Evolutionary conservation across 2,329 filamentous ascomycete genomes (phyloP).

Genomic region (Pestalotiopsis sp.): DNA sequence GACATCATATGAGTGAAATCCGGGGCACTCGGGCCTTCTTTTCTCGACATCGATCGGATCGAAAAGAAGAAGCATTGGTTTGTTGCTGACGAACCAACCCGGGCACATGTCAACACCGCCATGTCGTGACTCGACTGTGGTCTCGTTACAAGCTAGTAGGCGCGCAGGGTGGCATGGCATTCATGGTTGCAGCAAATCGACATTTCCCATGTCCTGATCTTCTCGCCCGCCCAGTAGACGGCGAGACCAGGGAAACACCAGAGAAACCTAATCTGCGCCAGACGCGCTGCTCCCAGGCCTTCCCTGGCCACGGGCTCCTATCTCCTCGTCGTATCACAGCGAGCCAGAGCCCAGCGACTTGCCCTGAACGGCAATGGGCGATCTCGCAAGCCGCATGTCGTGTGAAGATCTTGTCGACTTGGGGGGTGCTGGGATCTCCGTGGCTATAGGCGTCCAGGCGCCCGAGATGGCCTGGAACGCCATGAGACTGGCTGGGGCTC

Average conservation of each 20-base stretch:
- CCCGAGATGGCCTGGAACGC: slow-evolving; percentile 10
- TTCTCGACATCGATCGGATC: neutral
- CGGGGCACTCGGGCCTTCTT: slow-evolving; percentile 7
- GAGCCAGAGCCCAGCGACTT: neutral
- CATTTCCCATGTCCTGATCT: neutral
- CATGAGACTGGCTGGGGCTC: slow-evolving; percentile 7
- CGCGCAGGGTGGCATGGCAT: neutral
- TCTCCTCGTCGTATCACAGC: neutral
- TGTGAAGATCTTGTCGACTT: slow-evolving; percentile 6
- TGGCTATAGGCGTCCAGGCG: slow-evolving; percentile 11
- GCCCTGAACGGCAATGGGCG: neutral
- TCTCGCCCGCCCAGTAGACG: neutral
- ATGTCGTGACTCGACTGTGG: slow-evolving; percentile 4
- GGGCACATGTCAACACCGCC: slow-evolving; percentile 3
- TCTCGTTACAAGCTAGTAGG: neutral
- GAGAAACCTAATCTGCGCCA: slow-evolving; percentile 1
- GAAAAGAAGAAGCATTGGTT: neutral
- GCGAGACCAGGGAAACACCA: neutral
- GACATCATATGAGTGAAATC: slow-evolving; percentile 9
- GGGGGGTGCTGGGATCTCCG: slow-evolving; percentile 6
- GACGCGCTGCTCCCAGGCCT: neutral
- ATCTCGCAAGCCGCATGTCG: slow-evolving; percentile 1
- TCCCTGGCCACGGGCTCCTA: neutral
- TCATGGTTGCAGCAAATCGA: neutral
- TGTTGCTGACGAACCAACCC: slow-evolving; percentile 6